Conservation (phyloP, 495 filamentous ascomycete genomes). For the Neurospora sp. region DNA sequence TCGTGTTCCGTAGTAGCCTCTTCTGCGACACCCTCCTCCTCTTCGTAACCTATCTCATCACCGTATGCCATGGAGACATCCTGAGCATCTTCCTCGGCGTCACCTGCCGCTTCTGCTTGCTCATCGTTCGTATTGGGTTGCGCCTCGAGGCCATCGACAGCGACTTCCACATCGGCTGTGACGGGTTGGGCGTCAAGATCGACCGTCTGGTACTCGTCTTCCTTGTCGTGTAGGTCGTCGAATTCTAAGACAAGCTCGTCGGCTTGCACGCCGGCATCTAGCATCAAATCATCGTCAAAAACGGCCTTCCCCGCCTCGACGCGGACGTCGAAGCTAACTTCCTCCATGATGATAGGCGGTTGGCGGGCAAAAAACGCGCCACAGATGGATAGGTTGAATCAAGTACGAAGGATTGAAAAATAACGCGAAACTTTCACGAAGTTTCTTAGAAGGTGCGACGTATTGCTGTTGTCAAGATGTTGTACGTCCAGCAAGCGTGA, state of each 20-base stretch:
- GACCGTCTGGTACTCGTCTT: neutral
- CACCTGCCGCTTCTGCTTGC: constrained; percentile 13
- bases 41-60: constrained; percentile 25
- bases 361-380: neutral
- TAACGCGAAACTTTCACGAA: neutral
- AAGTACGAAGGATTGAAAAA: neutral
- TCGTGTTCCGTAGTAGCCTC: neutral
- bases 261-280: constrained; percentile 11
- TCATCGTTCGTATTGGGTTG: neutral
- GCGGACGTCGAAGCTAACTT: constrained; percentile 8
- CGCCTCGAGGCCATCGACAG: constrained; percentile 8
- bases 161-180: constrained; percentile 12
- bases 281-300: constrained; percentile 17
- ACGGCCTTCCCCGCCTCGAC: constrained; percentile 15
- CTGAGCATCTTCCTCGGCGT: constrained; percentile 9
- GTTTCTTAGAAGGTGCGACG: neutral
- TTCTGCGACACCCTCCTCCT: neutral
- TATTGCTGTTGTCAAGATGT: neutral
- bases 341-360: constrained; percentile 11
- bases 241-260: constrained; percentile 25
- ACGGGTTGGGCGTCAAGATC: neutral
- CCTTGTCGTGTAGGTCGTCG: constrained; percentile 8
- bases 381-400: neutral
- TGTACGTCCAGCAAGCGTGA: neutral
- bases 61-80: constrained; percentile 12